Conservation (phyloP, 306 rosid genomes). For the Adenanthera pavonina region DNA sequence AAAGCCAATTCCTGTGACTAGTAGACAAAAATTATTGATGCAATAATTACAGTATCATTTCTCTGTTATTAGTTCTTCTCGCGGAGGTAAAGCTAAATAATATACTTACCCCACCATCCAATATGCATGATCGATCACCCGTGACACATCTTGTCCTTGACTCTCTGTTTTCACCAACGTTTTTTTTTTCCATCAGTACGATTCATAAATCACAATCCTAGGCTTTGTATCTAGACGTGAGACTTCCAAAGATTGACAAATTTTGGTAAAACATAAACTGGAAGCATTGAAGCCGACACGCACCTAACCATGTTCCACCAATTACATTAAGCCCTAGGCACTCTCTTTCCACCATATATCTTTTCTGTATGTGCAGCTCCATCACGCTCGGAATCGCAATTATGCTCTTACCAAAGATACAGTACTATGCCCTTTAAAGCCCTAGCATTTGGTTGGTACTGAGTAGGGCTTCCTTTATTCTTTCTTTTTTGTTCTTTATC, state of each 20-base stretch:
- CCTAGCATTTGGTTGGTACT: conserved; percentile 12
- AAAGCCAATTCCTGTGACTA: conserved; percentile 19
- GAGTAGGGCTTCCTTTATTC: background rate
- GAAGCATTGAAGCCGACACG: conserved; percentile 9
- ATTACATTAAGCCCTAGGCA: background rate
- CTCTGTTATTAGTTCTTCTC: conserved; percentile 28
- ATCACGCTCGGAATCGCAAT: conserved; percentile 16
- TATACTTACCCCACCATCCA: background rate
- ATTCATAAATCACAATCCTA: conserved; percentile 31
- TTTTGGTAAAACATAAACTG: conserved; percentile 29
- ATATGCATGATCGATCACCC: conserved; percentile 33
- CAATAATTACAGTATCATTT: conserved; percentile 21
- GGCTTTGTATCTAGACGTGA: background rate
- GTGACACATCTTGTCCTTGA: conserved; percentile 26
- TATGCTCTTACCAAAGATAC: background rate
- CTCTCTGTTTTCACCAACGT: conserved; percentile 21
- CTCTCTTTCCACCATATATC: background rate
- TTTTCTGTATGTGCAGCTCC: background rate
- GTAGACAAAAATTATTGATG: conserved; percentile 23
- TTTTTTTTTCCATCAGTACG: conserved; percentile 2
- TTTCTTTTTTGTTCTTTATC: conserved; percentile 15
- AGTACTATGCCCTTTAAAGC: background rate
- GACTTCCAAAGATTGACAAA: background rate
- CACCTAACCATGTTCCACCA: conserved; percentile 27
- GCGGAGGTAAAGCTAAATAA: conserved; percentile 23